Conservation (phyloP, 768 basidiomycete genomes). For the Lactifluus pinguis region DNA sequence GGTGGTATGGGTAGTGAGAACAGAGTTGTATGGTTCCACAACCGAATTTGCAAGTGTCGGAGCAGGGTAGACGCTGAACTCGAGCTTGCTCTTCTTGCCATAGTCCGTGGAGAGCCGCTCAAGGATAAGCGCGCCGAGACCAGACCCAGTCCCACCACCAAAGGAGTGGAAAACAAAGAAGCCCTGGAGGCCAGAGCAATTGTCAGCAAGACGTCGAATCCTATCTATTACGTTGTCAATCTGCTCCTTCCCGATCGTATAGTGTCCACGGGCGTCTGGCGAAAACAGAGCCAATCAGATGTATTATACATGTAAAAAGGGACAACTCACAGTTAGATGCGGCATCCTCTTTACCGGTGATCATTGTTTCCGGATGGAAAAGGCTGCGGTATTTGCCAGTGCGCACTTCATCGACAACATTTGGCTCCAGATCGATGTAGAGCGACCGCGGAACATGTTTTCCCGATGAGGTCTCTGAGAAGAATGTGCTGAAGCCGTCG, state of each 20-base stretch:
- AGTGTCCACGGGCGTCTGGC: constrained; percentile 94
- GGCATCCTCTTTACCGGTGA: constrained; percentile 98
- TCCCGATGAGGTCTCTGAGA: constrained; percentile 93
- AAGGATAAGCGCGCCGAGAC: constrained; percentile 94
- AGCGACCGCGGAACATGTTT: constrained; percentile 97
- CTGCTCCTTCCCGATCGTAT: constrained; percentile 97
- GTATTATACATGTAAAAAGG: background rate
- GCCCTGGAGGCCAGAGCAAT: constrained; percentile 96
- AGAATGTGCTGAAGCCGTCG: constrained; percentile 98
- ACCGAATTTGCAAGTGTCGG: constrained; percentile 92
- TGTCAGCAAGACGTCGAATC: constrained; percentile 92
- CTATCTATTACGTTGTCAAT: constrained; percentile 97
- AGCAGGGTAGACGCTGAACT: constrained; percentile 97
- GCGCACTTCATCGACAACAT: constrained; percentile 96
- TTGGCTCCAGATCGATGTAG: constrained; percentile 95
- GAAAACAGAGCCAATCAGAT: background rate
- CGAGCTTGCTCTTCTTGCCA: constrained; percentile 98
- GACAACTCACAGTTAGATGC: constrained; percentile 86
- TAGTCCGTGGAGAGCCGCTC: constrained; percentile 97
- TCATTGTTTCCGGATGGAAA: constrained; percentile 98
- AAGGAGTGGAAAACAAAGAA: constrained; percentile 99
- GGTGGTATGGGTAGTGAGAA: constrained; percentile 96
- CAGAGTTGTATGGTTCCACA: constrained; percentile 98
- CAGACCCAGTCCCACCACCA: constrained; percentile 98
- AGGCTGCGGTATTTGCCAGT: constrained; percentile 92